Evolutionary conservation across 2,329 filamentous ascomycete species (phyloP), one percentile per base, ranked within the genome.

Genomic region (Aureobasidium uvarum): DNA sequence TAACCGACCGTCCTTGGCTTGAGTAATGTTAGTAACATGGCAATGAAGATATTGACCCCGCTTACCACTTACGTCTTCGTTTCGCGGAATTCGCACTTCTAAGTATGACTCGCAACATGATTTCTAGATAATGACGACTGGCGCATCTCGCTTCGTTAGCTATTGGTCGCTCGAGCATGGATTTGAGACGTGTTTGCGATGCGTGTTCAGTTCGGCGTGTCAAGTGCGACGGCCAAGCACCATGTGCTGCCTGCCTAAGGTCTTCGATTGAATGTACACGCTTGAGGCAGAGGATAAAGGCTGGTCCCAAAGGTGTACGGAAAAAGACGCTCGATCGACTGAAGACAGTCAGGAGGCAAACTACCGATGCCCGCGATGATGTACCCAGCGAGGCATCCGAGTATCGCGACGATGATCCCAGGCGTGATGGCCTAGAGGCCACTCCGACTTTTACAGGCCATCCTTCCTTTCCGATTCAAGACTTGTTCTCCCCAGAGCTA

Each of bases 181-280:
- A 56, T 23, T 31, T 23, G 6, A 41, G 54, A 38, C 33, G 67
- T 36, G 68, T 68, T 1, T 69, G 68, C 39, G 67, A 69, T 51
- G 66, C 66, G 18, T 69, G 68, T 33, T 65, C 67, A 31, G 56
- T 69, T 13, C 67, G 68, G 14, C 56, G 67, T 18, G 54, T 69
- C 28, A 67, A 64, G 25, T 69, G 68, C 33, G 67, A 69, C 36
- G 68, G 68, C 11, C 50, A 56, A 31, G 39, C 51, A 4, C 68
- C 67, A 20, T 69, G 68, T 54, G 39, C 25, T 11, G 46, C 60
- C 28, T 69, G 67, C 31, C 31, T 20, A 11, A 60, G 20, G 28
- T 48, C 65, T 11, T 63, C 46, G n/a, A 39, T 68, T 8, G 62
- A 67, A 4, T 68, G 67, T 38, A 68, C 67, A 10, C 63, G 67